phyloP scores from a whole-genome alignment of 2,329 filamentous ascomycete species.

The Thelonectria discophora region DNA sequence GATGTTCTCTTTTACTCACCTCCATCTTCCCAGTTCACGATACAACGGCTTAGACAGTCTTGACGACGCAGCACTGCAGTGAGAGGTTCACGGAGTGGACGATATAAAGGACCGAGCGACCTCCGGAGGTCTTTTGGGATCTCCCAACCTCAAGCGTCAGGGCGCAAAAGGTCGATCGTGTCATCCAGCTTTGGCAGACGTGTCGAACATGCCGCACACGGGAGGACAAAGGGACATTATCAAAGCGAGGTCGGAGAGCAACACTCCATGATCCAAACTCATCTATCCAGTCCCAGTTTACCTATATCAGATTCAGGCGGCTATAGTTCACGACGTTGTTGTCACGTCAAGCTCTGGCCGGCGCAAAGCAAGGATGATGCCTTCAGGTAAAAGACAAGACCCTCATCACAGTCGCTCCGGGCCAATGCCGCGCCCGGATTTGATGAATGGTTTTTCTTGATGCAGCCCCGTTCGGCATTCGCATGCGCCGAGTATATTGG shows the following conservation, averaged over 20 bases:
- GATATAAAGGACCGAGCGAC: conserved; percentile 10
- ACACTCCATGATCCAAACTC: conserved; percentile 4
- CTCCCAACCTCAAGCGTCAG: conserved; percentile 16
- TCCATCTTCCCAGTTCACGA: conserved; percentile 2
- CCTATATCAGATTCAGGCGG: conserved; percentile 16
- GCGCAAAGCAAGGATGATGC: conserved; percentile 18
- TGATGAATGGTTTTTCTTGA: conserved; percentile 7
- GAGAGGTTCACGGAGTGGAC: conserved; percentile 10
- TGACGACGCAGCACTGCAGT: conserved; percentile 5
- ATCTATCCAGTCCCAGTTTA: conserved; percentile 10
- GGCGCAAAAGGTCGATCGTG: conserved; percentile 14
- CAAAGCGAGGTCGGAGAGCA: conserved; percentile 9
- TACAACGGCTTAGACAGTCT: not conserved
- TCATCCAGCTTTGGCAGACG: conserved; percentile 9
- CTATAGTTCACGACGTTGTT: conserved; percentile 12
- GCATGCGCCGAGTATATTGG: conserved; percentile 11
- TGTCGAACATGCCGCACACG: conserved; percentile 12
- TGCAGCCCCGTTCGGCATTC: conserved; percentile 10
- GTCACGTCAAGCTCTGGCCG: conserved; percentile 9
- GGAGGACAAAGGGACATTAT: conserved; percentile 8
- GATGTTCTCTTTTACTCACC: conserved; percentile 23
- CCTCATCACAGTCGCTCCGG: conserved; percentile 14
- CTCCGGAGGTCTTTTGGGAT: conserved; percentile 2
- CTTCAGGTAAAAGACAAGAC: conserved; percentile 8
- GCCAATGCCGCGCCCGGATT: conserved; percentile 15